These are phyloP conservation scores for Termitomyces sp. DNA, from an alignment of 768 basidiomycete species.

Conservation along the genomic window DNA sequence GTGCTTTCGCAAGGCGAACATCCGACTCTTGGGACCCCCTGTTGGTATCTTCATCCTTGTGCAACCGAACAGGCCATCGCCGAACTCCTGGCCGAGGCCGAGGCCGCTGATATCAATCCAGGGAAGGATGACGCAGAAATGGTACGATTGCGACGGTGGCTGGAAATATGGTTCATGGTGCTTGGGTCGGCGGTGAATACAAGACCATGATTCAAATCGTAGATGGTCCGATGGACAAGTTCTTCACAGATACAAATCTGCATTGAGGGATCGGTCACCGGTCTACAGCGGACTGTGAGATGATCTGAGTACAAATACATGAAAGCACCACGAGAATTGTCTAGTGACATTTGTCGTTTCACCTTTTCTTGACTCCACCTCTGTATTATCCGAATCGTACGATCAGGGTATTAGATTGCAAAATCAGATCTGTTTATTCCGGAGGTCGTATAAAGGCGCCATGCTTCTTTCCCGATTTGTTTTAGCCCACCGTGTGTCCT, in stretches of 20 bases:
- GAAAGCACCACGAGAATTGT: constrained; percentile 16
- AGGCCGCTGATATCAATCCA: not conserved
- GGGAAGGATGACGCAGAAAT: constrained; percentile 17
- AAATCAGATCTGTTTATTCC: constrained; percentile 21
- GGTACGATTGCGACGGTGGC: constrained; percentile 41
- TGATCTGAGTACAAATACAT: constrained; percentile 14
- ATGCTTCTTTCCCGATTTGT: constrained; percentile 46
- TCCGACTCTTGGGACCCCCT: constrained; percentile 67
- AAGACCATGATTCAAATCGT: constrained; percentile 13
- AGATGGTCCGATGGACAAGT: not conserved
- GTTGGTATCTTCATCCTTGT: constrained; percentile 90
- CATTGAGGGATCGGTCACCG: no score
- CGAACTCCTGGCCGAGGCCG: constrained; percentile 61
- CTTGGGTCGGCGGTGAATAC: constrained; percentile 63
- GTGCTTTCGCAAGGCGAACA: constrained; percentile 87
- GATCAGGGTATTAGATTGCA: constrained; percentile 25
- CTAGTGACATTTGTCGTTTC: not conserved
- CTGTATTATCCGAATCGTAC: constrained; percentile 32
- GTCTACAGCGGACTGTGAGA: not conserved
- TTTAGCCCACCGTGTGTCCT: constrained; percentile 32
- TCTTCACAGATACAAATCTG: no score
- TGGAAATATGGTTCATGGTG: constrained; percentile 79
- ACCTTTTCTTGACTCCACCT: not conserved
- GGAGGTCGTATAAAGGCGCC: constrained; percentile 26
- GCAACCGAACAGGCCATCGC: constrained; percentile 62